phyloP scores from a whole-genome alignment of 441 rosid species.

The Erodium trifolium region DNA sequence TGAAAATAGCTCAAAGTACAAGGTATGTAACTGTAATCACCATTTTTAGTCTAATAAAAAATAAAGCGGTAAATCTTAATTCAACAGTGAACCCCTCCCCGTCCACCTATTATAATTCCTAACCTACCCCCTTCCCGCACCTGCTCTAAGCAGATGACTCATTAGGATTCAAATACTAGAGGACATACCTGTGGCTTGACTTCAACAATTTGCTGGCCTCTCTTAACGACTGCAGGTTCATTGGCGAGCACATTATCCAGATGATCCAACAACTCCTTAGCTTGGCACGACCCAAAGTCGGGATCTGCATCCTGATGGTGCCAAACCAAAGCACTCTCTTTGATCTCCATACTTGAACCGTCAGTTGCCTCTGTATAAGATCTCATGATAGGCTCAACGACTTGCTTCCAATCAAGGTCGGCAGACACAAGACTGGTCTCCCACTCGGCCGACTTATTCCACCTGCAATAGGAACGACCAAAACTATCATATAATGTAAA shows the following conservation, averaged over 20 bases:
- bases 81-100: too few species aligned
- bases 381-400: conserved; percentile 73
- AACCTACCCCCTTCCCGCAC: too few species aligned
- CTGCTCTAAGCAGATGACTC: too few species aligned
- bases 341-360: conserved; percentile 66
- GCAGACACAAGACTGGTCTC: conserved; percentile 37
- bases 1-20: too few species aligned
- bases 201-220: conserved; percentile 81
- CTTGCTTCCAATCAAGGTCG: conserved; percentile 72
- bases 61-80: too few species aligned
- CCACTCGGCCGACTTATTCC: conserved; percentile 56
- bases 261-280: conserved; percentile 75
- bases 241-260: conserved; percentile 76
- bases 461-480: conserved; percentile 31
- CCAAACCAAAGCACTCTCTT: conserved; percentile 86
- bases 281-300: conserved; percentile 84
- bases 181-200: conserved; percentile 74
- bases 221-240: conserved; percentile 67
- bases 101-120: too few species aligned
- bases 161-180: background rate
- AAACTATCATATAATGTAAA: background rate
- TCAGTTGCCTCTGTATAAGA: conserved; percentile 71
- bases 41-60: too few species aligned
- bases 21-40: too few species aligned
- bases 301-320: conserved; percentile 92